These are phyloP conservation scores for Tetraselmis striata DNA, from an alignment of 139 green algal genomes.

Conservation along the genomic window DNA sequence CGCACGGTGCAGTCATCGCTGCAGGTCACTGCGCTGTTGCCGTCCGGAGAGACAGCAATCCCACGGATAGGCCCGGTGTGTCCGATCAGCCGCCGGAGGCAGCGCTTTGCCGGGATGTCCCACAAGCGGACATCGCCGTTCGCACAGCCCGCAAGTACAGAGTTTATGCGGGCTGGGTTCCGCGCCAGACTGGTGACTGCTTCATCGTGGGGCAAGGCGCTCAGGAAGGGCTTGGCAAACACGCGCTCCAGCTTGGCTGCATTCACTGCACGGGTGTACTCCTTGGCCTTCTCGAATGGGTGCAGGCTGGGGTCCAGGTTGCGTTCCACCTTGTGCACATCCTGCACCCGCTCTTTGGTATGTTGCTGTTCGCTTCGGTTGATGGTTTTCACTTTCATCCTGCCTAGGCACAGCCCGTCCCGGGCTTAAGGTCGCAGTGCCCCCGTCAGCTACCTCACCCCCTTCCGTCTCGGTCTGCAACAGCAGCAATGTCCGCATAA, in stretches of 20 bases:
- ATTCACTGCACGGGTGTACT: conserved; percentile 88
- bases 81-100: conserved; percentile 61
- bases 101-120: conserved; percentile 67
- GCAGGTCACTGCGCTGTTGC: conserved; percentile 68
- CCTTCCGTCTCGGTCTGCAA: too few relatives aligned
- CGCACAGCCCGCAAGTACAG: conserved; percentile 58
- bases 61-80: conserved; percentile 72
- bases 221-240: conserved; percentile 96
- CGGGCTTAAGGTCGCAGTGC: too few relatives aligned
- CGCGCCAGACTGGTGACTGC: conserved; percentile 77
- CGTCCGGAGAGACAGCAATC: conserved; percentile 68
- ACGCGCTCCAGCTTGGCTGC: conserved; percentile 84
- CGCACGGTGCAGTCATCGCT: conserved; percentile 79
- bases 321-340: conserved; percentile 77
- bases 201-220: conserved; percentile 81
- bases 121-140: conserved; percentile 71
- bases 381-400: conserved; percentile 92
- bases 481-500: too few relatives aligned
- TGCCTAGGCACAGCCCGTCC: too few relatives aligned
- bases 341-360: conserved; percentile 68
- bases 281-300: conserved; percentile 84
- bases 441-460: too few relatives aligned
- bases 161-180: conserved; percentile 72
- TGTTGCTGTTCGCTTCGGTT: conserved; percentile 74
- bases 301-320: conserved; percentile 90